phyloP scores from a whole-genome alignment of 2,329 filamentous ascomycete genomes.

The Aspergillus jensenii region DNA sequence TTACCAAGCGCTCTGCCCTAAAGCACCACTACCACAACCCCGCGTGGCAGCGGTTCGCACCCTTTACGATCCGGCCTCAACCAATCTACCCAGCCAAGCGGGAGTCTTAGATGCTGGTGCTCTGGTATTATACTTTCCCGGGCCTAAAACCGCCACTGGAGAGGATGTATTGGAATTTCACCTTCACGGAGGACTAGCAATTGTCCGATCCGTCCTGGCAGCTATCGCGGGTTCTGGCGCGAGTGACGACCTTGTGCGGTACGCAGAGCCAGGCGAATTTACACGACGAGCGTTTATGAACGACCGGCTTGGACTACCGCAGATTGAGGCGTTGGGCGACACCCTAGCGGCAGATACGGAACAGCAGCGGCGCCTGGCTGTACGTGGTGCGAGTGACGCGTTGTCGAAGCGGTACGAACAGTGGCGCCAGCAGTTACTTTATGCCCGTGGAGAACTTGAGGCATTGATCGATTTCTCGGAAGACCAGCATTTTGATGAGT shows the following conservation, averaged over 20 bases:
- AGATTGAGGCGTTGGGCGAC: conserved; percentile 68
- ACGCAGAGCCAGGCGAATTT: conserved; percentile 94
- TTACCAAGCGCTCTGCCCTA: conserved; percentile 63
- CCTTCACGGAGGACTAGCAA: conserved; percentile 87
- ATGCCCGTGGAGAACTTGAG: conserved; percentile 86
- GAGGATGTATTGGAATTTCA: conserved; percentile 92
- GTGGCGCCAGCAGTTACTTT: conserved; percentile 76
- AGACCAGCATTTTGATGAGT: conserved; percentile 95
- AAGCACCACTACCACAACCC: conserved; percentile 54
- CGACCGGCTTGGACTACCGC: conserved; percentile 77
- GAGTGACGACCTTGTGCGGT: conserved; percentile 58
- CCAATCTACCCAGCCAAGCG: conserved; percentile 29
- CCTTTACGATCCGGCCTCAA: conserved; percentile 60
- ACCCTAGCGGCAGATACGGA: conserved; percentile 72
- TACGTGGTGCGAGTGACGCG: conserved; percentile 70
- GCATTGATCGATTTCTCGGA: conserved; percentile 96
- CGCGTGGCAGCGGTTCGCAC: conserved; percentile 71
- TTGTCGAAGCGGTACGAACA: conserved; percentile 75
- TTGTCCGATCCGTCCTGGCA: conserved; percentile 78
- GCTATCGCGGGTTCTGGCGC: conserved; percentile 61
- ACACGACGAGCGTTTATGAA: conserved; percentile 90
- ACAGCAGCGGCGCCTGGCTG: conserved; percentile 83
- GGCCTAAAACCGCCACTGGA: conserved; percentile 80
- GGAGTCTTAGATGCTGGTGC: conserved; percentile 72
- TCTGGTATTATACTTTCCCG: conserved; percentile 78